A percentile compares a stretch with the other conserved stretches of the same genome.
These are phyloP conservation scores for Colletotrichum echinochloae DNA, from an alignment of 2,329 filamentous ascomycete species.

Conservation along the genomic window DNA sequence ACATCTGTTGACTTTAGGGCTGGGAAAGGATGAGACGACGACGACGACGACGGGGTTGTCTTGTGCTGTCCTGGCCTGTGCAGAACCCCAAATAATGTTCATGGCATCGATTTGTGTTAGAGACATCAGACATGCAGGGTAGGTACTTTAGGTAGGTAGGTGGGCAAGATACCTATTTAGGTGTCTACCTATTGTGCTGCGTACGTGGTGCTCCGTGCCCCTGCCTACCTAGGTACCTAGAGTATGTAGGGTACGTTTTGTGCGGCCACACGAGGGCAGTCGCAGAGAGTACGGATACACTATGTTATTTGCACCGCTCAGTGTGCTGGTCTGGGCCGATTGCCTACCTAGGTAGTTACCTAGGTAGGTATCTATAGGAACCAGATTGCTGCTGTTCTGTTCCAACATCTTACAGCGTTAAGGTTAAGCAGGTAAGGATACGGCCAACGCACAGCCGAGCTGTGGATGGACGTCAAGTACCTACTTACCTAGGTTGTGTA, in stretches of 20 bases:
- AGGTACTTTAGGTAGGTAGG: no score
- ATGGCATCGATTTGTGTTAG: constrained; percentile 10
- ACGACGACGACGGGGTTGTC: not conserved
- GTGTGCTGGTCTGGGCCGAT: not conserved
- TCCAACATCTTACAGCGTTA: not conserved
- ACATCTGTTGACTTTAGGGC: not conserved
- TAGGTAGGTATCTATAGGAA: not conserved
- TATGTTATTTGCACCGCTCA: not conserved
- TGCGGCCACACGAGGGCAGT: not conserved
- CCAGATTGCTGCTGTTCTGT: not conserved
- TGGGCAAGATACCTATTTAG: no score
- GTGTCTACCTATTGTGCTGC: no score
- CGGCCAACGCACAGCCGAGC: constrained; percentile 15
- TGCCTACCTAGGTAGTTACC: not conserved
- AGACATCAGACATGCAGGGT: constrained; percentile 26
- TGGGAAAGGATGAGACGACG: constrained; percentile 5
- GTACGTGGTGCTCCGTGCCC: not conserved
- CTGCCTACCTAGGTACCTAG: no score
- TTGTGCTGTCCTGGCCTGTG: not conserved
- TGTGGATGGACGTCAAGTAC: not conserved
- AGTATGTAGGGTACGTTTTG: not conserved
- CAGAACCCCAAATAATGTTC: not conserved
- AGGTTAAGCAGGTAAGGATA: no score
- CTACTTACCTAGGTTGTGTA: no score
- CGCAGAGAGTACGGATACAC: no score